phyloP scores from a whole-genome alignment of 208 protist genomes.

The Trichomonas vaginalis region DNA sequence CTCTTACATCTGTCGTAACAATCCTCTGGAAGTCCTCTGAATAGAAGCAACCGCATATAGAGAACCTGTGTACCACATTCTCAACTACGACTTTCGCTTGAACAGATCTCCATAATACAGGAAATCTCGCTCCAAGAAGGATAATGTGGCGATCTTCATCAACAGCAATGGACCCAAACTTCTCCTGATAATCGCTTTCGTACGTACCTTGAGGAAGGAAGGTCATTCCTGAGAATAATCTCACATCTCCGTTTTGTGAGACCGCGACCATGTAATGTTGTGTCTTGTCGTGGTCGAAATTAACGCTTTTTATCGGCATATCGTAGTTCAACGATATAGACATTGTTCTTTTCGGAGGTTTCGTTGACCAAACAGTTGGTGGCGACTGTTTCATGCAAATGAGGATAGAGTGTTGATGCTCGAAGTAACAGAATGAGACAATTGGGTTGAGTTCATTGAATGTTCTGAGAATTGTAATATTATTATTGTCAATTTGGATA shows the following conservation, averaged over 20 bases:
- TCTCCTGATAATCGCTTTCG: neutral
- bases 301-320: neutral
- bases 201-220: neutral
- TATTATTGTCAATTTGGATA: neutral
- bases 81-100: neutral
- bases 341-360: neutral
- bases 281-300: neutral
- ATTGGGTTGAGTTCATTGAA: neutral
- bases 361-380: neutral
- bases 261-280: neutral
- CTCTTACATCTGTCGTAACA: neutral
- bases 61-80: neutral
- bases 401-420: neutral
- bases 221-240: neutral
- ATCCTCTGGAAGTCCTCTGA: neutral
- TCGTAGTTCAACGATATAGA: neutral
- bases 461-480: neutral
- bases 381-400: neutral
- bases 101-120: neutral
- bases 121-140: neutral
- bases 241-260: neutral
- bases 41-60: neutral
- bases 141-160: neutral
- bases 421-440: neutral
- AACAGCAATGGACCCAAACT: neutral